Conservation (phyloP, 257 asterid species). For the Ajuga chamaepitys region DNA sequence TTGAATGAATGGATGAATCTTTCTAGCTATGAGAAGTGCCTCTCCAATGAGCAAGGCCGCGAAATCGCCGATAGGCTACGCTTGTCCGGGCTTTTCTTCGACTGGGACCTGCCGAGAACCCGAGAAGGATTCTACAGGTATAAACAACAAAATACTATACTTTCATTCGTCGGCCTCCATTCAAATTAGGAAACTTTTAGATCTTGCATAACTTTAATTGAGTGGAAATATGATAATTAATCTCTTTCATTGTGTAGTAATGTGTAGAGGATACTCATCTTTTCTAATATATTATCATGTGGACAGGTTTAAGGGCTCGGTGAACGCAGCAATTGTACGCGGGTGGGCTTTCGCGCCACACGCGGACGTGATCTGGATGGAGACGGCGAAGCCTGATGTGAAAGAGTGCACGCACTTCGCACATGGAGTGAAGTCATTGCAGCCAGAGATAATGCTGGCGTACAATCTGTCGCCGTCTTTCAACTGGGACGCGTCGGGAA, state of each 20-base stretch:
- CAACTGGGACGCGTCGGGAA: slow-evolving; percentile 98
- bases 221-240: too few species aligned
- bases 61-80: slow-evolving; percentile 63
- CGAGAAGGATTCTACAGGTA: slow-evolving; percentile 87
- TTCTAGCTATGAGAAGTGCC: slow-evolving; percentile 58
- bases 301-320: slow-evolving; percentile 60
- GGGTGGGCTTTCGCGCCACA: slow-evolving; percentile 83
- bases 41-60: slow-evolving; percentile 66
- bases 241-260: too few species aligned
- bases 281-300: too few species aligned
- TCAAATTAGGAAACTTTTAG: too few species aligned
- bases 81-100: slow-evolving; percentile 60
- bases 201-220: too few species aligned
- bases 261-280: neutral
- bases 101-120: slow-evolving; percentile 91
- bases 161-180: too few species aligned
- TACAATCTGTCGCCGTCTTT: slow-evolving; percentile 92
- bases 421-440: slow-evolving; percentile 54
- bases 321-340: slow-evolving; percentile 71
- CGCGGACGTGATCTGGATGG: slow-evolving; percentile 89
- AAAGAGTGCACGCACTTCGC: slow-evolving; percentile 88
- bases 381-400: slow-evolving; percentile 76
- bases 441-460: slow-evolving; percentile 82
- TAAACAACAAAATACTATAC: too few species aligned
- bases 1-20: slow-evolving; percentile 69